Base-by-base conservation (phyloP, 2,329 filamentous ascomycete species). In the Trichoderma polysporum region DNA sequence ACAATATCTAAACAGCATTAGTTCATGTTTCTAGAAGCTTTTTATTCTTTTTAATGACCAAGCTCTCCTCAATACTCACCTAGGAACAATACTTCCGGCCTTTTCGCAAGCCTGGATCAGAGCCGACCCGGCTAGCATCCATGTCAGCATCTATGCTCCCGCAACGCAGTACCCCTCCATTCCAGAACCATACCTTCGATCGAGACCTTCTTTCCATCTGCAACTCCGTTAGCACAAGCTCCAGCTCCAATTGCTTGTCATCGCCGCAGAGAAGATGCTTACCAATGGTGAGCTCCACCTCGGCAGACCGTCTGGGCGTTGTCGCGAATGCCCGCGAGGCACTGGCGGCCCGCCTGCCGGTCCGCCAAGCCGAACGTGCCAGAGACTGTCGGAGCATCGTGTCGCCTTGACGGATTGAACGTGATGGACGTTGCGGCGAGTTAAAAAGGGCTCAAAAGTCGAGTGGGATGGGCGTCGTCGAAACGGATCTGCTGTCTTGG, bases 71-170 rank as follows among this genome's bases (percentile, higher is more conserved):
- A 64, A 59, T 66, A 76, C 84, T 75, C 82, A 92, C 91, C 91
- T 93, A 74, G 94, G 94, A 76, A 98, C 86, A 70, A 91, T 95
- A 72, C 86, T 87, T 77, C 95, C 95, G 71, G 94, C 95, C 85
- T 99, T 97, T 83, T 99, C 95, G 85, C 95, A 99, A 78, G 95
- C 95, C 84, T 99, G 95, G 79, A 99, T 99, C 76, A 99, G 87
- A 77, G 95, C 94, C 74, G 95, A 95, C 73, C 94, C 94, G 82
- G 94, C 94, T 97, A 79, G 79, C 75, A 73, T 74, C 58, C 68
- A 65, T 56, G 78, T 84, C 76, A 84, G 78, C 69, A 71, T 62
- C 27, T 61, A 58, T 45, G 58, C 60, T 62, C 50, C 60, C 60
- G 50, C 70, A 54, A 29, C 50, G 19, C 70, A 47, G 19, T 62